Conservation (phyloP, 768 basidiomycete species). For the Mycena belliarum region DNA sequence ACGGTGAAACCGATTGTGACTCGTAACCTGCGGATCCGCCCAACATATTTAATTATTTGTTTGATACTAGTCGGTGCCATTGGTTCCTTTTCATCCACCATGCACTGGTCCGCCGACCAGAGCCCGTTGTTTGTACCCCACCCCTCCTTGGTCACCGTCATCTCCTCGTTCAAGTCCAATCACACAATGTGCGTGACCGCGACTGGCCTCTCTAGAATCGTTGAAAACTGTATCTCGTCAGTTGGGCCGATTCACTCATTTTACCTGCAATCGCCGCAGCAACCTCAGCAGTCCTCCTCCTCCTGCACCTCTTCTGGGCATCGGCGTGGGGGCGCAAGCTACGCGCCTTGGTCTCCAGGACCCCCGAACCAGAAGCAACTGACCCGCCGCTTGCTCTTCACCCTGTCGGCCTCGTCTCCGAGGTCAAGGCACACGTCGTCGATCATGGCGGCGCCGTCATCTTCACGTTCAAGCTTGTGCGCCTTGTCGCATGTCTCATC, state of each 20-base stretch:
- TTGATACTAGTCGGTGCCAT: no score
- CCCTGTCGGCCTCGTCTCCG: conserved; percentile 31
- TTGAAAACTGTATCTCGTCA: not conserved
- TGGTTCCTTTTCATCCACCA: not conserved
- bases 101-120: conserved; percentile 12
- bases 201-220: not conserved
- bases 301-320: conserved; percentile 29
- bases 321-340: conserved; percentile 17
- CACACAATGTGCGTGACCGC: conserved; percentile 3
- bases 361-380: conserved; percentile 4
- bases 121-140: conserved; percentile 10
- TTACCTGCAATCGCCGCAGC: conserved; percentile 38
- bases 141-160: conserved; percentile 7
- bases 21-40: no score
- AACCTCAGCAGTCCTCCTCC: conserved; percentile 35
- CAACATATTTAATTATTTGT: not conserved
- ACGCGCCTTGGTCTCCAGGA: conserved; percentile 4
- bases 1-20: no score
- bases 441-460: conserved; percentile 48
- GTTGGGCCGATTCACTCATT: conserved; percentile 31
- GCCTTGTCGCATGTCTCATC: conserved; percentile 45
- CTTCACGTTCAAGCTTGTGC: conserved; percentile 47
- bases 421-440: conserved; percentile 40
- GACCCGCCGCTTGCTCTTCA: conserved; percentile 23
- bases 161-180: conserved; percentile 3